phyloP scores from a whole-genome alignment of 495 filamentous ascomycete genomes.

The Lichina pygmaea region DNA sequence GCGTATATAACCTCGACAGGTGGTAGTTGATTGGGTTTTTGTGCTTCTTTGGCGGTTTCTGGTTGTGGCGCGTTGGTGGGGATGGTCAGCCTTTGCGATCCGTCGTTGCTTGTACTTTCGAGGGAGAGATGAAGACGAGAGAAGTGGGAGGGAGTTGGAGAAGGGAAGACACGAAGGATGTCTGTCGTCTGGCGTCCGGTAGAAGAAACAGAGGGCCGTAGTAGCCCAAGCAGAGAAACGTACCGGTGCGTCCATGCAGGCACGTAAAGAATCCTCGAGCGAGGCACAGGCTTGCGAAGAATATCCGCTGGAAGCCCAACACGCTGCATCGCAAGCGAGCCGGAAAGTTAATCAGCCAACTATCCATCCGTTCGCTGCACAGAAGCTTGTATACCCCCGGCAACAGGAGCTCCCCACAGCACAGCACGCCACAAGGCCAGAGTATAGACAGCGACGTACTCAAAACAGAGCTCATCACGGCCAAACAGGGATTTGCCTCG shows the following conservation, averaged over 20 bases:
- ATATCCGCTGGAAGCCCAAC: slow-evolving; percentile 80
- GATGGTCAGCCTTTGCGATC: background rate
- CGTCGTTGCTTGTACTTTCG: background rate
- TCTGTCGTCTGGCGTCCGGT: slow-evolving; percentile 2
- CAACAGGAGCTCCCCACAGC: no score
- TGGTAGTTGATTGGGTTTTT: slow-evolving; percentile 93
- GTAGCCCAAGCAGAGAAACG: slow-evolving; percentile 3
- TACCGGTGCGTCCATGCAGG: slow-evolving; percentile 85
- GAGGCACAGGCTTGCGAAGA: slow-evolving; percentile 44
- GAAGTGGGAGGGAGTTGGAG: background rate
- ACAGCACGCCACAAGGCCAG: no score
- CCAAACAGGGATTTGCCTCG: slow-evolving; percentile 51
- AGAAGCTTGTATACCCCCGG: background rate
- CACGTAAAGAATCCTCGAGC: slow-evolving; percentile 53
- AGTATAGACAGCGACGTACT: slow-evolving; percentile 24
- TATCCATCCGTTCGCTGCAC: background rate
- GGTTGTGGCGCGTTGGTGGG: slow-evolving; percentile 1
- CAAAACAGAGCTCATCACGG: slow-evolving; percentile 71
- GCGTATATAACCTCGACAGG: slow-evolving; percentile 59
- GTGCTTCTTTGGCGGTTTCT: slow-evolving; percentile 36
- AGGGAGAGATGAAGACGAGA: background rate
- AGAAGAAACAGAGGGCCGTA: no score
- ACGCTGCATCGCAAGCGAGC: slow-evolving; percentile 26
- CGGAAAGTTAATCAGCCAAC: background rate
- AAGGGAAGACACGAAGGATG: slow-evolving; percentile 1